A percentile compares a stretch with the other conserved stretches of the same genome.
Evolutionary conservation across 805 yeast species (phyloP).

Genomic region (Yamadazyma phyllophila): DNA sequence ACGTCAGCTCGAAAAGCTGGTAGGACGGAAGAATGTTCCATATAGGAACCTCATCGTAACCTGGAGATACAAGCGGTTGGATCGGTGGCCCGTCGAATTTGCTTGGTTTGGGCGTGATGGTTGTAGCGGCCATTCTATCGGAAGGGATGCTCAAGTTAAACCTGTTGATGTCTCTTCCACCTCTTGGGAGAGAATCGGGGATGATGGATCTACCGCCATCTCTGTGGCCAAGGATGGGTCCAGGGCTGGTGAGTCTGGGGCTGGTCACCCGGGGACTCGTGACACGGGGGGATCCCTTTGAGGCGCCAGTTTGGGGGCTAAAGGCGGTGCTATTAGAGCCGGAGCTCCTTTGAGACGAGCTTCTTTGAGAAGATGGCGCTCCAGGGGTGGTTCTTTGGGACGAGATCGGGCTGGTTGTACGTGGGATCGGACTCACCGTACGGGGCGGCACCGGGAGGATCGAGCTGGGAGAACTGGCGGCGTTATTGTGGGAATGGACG

Average conservation of each 20-base stretch:
- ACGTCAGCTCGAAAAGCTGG: conserved; percentile 38
- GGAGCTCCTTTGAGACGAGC: no score
- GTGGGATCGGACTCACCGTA: no score
- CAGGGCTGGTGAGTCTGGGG: background rate
- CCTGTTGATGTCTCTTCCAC: conserved; percentile 2
- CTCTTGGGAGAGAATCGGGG: background rate
- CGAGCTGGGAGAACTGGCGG: no score
- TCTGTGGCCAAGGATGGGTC: background rate
- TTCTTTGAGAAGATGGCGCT: no score
- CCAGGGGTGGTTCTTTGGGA: no score
- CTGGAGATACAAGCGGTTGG: conserved; percentile 14
- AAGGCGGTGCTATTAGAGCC: no score
- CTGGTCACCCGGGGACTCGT: background rate
- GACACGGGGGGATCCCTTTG: no score
- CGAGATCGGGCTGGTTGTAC: no score
- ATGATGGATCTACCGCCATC: background rate
- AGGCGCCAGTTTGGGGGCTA: no score
- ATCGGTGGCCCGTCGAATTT: background rate
- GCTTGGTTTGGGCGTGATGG: background rate
- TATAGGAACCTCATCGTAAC: conserved; percentile 26
- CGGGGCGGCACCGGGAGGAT: no score
- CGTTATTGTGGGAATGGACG: no score
- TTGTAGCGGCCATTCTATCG: conserved; percentile 1
- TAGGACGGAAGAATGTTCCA: conserved; percentile 43
- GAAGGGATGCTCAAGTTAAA: conserved; percentile 4